Percentiles rank a stretch among this genome's conserved stretches.
Evolutionary conservation across 805 yeast genomes (phyloP).

Genomic region (Candida schatavii): DNA sequence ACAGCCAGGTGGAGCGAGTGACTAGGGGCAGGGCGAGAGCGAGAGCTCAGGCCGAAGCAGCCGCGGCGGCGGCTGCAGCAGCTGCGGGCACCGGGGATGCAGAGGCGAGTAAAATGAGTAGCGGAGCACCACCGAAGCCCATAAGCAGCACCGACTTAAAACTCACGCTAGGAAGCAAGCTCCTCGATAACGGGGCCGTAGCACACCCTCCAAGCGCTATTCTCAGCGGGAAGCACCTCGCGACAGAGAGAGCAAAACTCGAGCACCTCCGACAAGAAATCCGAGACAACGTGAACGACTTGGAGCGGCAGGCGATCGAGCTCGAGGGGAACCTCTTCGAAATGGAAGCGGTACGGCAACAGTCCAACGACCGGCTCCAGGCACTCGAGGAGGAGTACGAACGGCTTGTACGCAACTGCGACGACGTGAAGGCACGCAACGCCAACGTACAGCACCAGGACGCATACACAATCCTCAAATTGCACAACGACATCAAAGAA

Average conservation of each 20-base stretch:
- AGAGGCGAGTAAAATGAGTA: constrained; percentile 10
- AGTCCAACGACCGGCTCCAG: constrained; percentile 56
- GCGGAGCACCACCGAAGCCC: too few relatives aligned
- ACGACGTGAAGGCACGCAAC: constrained; percentile 54
- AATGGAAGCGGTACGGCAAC: constrained; percentile 51
- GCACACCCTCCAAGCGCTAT: not conserved
- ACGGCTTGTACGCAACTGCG: constrained; percentile 50
- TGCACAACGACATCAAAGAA: constrained; percentile 54
- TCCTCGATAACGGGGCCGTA: not conserved
- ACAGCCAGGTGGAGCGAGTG: constrained; percentile 50
- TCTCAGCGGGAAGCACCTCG: constrained; percentile 11
- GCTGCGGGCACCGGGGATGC: not conserved
- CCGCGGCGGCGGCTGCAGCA: constrained; percentile 25
- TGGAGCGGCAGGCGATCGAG: constrained; percentile 56
- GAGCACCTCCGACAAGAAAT: constrained; percentile 31
- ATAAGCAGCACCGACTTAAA: constrained; percentile 12
- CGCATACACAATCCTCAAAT: constrained; percentile 62
- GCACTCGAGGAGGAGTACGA: constrained; percentile 55
- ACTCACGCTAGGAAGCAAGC: constrained; percentile 12
- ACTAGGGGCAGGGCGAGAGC: not conserved
- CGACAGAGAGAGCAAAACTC: constrained; percentile 41
- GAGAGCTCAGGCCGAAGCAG: too few relatives aligned
- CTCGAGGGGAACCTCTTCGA: constrained; percentile 59
- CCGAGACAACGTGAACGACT: constrained; percentile 41
- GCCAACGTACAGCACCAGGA: constrained; percentile 50